Conservation (phyloP, 108 stramenopile species). For the Mediolabrus comicus region DNA sequence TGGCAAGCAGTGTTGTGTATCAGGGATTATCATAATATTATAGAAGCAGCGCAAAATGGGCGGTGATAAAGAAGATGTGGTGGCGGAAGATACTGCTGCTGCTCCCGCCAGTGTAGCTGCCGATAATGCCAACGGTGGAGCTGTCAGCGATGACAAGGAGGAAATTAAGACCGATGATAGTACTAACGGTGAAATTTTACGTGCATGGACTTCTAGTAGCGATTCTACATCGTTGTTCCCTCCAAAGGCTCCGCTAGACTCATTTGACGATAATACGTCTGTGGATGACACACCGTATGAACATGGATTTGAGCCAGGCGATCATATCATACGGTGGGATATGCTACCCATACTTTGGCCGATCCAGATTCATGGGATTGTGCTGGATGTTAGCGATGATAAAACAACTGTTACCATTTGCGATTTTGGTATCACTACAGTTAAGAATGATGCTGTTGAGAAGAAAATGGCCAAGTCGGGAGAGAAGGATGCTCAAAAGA, state of each 20-base stretch:
- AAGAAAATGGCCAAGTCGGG: constrained; percentile 5
- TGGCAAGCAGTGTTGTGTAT: too few species aligned
- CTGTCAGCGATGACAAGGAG: neutral
- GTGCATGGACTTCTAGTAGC: neutral
- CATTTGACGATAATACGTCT: neutral
- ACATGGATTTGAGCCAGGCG: constrained; percentile 54
- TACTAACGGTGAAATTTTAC: neutral
- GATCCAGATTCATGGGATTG: constrained; percentile 64
- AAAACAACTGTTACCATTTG: constrained; percentile 40
- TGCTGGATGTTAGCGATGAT: constrained; percentile 43
- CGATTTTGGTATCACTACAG: constrained; percentile 53
- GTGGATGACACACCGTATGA: constrained; percentile 41
- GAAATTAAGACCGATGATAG: constrained; percentile 12
- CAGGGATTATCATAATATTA: too few species aligned
- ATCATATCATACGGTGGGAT: constrained; percentile 62
- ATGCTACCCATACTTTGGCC: constrained; percentile 52
- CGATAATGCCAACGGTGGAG: neutral
- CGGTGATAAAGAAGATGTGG: too few species aligned
- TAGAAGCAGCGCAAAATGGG: too few species aligned
- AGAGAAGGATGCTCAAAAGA: constrained; percentile 7
- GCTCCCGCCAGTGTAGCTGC: neutral
- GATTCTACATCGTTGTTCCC: neutral
- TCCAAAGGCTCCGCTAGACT: neutral
- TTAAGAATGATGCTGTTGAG: constrained; percentile 10
- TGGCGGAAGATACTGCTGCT: too few species aligned